Evolutionary conservation across 352 stramenopile species (phyloP).

Genomic region (Globisporangium emineosum): DNA sequence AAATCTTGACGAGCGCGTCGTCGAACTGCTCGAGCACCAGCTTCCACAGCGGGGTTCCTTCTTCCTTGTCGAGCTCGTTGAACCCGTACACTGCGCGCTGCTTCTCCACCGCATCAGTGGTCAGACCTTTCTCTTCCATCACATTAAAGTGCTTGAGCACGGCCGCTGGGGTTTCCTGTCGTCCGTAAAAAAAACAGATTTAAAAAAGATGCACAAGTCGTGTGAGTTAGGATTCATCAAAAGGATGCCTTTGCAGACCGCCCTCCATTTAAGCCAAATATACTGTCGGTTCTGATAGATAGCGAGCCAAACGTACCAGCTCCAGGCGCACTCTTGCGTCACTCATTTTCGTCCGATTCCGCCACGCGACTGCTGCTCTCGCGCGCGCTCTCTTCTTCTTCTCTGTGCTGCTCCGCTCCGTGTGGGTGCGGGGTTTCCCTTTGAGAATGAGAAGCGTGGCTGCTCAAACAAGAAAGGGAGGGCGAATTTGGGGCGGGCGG

Average conservation of each 20-base stretch:
- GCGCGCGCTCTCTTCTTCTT: neutral
- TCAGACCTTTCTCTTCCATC: slow-evolving; percentile 55
- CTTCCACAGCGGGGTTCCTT: slow-evolving; percentile 88
- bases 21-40: slow-evolving; percentile 99
- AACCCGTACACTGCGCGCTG: slow-evolving; percentile 59
- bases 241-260: too few species aligned
- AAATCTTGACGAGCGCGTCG: slow-evolving; percentile 97
- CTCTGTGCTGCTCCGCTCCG: neutral
- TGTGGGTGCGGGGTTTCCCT: slow-evolving; percentile 10
- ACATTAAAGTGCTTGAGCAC: slow-evolving; percentile 80
- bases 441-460: neutral
- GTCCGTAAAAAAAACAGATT: neutral
- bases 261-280: too few species aligned
- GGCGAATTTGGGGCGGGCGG: neutral
- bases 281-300: neutral
- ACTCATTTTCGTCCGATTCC: slow-evolving; percentile 3
- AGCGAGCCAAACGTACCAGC: slow-evolving; percentile 9
- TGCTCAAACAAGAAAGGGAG: slow-evolving; percentile 2
- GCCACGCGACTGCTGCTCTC: neutral
- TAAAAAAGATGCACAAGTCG: neutral
- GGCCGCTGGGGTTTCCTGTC: slow-evolving; percentile 54
- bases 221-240: slow-evolving; percentile 1
- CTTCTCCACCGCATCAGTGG: slow-evolving; percentile 47
- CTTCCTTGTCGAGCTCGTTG: slow-evolving; percentile 91
- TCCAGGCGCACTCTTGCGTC: slow-evolving; percentile 15